These are phyloP conservation scores for Dillenia suffruticosa DNA, from an alignment of 164 flowering plant species.

Conservation along the genomic window DNA sequence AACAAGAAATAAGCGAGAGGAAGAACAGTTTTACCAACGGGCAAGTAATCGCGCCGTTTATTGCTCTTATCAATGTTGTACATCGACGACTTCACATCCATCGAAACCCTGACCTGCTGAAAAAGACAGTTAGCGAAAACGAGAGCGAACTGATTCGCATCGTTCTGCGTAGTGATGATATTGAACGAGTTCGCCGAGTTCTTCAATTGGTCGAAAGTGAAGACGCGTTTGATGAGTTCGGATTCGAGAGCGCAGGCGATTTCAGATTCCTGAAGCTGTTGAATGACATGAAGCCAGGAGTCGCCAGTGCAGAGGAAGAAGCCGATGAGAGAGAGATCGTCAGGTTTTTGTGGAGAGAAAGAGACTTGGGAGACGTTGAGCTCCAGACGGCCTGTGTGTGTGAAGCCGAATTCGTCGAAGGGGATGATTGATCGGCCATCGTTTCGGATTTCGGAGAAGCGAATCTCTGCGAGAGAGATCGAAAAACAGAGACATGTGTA, in stretches of 20 bases:
- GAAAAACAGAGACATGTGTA: constrained; percentile 19
- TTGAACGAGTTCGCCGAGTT: too few relatives aligned
- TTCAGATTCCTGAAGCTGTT: constrained; percentile 56
- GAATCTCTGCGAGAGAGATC: constrained; percentile 53
- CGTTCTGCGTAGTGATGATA: too few relatives aligned
- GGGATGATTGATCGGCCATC: constrained; percentile 75
- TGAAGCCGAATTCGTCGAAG: constrained; percentile 90
- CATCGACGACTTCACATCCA: constrained; percentile 35
- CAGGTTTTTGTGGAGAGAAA: constrained; percentile 24
- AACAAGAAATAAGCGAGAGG: neutral
- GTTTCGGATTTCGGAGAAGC: constrained; percentile 50
- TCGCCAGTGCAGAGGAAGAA: constrained; percentile 88
- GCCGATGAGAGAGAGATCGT: constrained; percentile 55
- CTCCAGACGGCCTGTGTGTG: constrained; percentile 68
- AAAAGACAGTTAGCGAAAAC: too few relatives aligned
- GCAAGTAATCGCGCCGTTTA: neutral
- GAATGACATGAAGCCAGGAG: constrained; percentile 73
- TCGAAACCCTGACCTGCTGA: constrained; percentile 21
- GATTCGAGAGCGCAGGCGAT: constrained; percentile 77
- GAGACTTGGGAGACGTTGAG: constrained; percentile 59
- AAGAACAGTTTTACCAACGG: constrained; percentile 2
- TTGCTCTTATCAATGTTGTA: constrained; percentile 14
- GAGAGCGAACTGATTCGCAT: too few relatives aligned
- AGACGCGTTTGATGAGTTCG: constrained; percentile 35
- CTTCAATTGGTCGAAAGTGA: constrained; percentile 27